Conservation (phyloP, 176 grass and related monocot genomes). For the maize (Zea mays) region DNA sequence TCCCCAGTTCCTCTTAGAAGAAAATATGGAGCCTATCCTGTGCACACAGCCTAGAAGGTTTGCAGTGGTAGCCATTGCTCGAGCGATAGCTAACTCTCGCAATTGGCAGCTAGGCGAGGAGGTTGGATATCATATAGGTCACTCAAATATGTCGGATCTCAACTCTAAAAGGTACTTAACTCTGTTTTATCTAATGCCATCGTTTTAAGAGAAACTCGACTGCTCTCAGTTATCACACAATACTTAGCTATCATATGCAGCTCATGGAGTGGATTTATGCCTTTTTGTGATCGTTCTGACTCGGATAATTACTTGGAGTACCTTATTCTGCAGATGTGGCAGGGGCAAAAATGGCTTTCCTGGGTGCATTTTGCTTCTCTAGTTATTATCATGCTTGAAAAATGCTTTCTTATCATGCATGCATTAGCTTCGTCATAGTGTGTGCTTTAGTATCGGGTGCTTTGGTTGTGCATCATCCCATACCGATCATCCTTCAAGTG, state of each 20-base stretch:
- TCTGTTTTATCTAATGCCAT: background rate
- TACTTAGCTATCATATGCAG: background rate
- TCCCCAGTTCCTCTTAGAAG: conserved; percentile 80
- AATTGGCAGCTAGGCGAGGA: conserved; percentile 74
- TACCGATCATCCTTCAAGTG: background rate
- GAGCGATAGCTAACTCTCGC: conserved; percentile 69
- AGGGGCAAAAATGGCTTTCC: background rate
- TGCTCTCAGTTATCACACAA: background rate
- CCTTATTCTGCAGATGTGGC: background rate
- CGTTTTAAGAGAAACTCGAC: background rate
- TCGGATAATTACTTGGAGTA: background rate
- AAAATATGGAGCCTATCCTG: conserved; percentile 76
- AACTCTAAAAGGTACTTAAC: conserved; percentile 59
- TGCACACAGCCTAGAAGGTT: conserved; percentile 97
- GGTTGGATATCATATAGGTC: conserved; percentile 91
- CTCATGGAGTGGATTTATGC: background rate
- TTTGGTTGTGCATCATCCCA: background rate
- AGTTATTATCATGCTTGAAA: background rate
- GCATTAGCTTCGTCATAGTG: background rate
- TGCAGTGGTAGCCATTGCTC: conserved; percentile 84
- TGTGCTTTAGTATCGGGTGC: background rate
- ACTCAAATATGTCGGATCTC: conserved; percentile 77
- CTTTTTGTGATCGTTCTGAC: background rate
- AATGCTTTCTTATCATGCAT: background rate
- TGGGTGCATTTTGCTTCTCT: background rate